Percentiles rank a stretch among this genome's conserved stretches.
phyloP scores from a whole-genome alignment of 1,284 basidiomycete genomes.

The Heterobasidion irregulare region DNA sequence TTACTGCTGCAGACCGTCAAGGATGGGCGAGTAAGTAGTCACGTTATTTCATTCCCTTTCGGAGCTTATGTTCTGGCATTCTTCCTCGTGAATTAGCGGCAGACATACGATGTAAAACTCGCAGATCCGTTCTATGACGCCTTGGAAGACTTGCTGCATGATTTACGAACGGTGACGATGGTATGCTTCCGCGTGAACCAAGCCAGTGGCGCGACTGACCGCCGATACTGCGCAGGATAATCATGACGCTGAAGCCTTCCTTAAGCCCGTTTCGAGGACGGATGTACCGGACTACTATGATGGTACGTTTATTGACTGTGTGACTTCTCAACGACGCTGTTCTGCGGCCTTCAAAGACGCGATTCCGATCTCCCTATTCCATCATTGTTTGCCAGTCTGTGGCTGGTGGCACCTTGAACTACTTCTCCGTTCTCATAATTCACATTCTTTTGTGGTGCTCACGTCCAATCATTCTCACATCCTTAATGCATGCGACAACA shows the following conservation, averaged over 20 bases:
- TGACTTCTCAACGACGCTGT: no score
- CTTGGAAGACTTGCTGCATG: constrained; percentile 77
- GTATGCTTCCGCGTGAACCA: constrained; percentile 34
- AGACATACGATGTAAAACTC: constrained; percentile 62
- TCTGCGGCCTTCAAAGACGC: no score
- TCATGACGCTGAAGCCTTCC: constrained; percentile 82
- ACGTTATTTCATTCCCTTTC: constrained; percentile 12
- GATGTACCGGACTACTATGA: constrained; percentile 90
- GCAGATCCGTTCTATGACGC: constrained; percentile 90
- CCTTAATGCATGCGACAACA: no score
- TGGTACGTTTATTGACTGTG: constrained; percentile 35
- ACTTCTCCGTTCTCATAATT: no score
- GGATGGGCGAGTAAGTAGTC: constrained; percentile 59
- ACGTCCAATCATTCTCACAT: no score
- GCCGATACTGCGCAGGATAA: constrained; percentile 48
- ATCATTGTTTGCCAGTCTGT: no score
- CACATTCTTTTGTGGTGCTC: no score
- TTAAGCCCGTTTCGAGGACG: constrained; percentile 80
- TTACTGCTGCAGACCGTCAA: constrained; percentile 66
- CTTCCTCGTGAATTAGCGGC: constrained; percentile 27
- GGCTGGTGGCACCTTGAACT: no score
- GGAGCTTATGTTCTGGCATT: constrained; percentile 3
- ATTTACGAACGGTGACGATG: constrained; percentile 73
- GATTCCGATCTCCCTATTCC: no score
- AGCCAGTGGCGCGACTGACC: constrained; percentile 1